Conservation (phyloP, 2,329 filamentous ascomycete species). For the Ophiostoma fasciatum region DNA sequence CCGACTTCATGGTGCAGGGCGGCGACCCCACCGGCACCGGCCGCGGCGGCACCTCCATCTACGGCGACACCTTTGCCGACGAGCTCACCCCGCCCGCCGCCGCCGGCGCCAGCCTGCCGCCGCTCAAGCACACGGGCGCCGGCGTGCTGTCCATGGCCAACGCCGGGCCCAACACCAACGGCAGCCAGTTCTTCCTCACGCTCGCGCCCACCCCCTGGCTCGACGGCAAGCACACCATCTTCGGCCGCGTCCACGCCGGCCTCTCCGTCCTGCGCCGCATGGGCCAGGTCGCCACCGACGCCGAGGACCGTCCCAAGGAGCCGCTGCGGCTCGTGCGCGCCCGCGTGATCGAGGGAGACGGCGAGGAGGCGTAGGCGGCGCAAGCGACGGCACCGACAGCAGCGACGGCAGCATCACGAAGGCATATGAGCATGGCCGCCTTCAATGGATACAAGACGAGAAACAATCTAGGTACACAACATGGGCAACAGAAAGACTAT, state of each 20-base stretch:
- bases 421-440: no score
- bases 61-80: constrained; percentile 86
- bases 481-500: not conserved
- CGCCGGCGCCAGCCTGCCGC: not conserved
- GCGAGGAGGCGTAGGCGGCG: not conserved
- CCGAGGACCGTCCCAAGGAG: constrained; percentile 66
- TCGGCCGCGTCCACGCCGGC: constrained; percentile 75
- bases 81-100: constrained; percentile 50
- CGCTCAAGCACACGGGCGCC: constrained; percentile 86
- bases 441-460: no score
- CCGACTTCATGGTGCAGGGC: constrained; percentile 91
- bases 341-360: constrained; percentile 41
- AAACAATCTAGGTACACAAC: not conserved
- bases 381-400: no score
- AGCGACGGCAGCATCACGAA: no score
- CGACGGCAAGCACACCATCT: constrained; percentile 94
- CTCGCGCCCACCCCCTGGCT: constrained; percentile 90
- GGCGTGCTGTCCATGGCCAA: constrained; percentile 97
- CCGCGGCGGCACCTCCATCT: constrained; percentile 76
- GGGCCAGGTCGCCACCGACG: constrained; percentile 71
- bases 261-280: constrained; percentile 75
- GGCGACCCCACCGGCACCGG: constrained; percentile 92
- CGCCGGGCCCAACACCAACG: constrained; percentile 82
- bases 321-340: constrained; percentile 70
- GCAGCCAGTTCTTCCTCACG: constrained; percentile 91